These are phyloP conservation scores for Acacia melanoxylon DNA, from an alignment of 306 rosid genomes.

Conservation along the genomic window DNA sequence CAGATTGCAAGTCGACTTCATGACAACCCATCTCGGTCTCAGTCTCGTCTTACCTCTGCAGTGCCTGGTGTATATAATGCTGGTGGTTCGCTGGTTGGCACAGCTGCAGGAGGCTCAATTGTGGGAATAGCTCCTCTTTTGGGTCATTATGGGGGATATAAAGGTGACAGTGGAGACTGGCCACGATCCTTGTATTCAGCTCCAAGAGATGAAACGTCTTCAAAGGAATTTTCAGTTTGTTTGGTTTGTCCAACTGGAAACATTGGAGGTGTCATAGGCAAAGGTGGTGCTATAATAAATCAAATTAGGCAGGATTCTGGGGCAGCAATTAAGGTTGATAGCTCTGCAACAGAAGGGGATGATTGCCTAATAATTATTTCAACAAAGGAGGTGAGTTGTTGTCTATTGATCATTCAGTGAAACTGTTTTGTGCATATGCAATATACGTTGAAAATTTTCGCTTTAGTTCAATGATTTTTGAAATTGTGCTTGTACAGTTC, in stretches of 20 bases:
- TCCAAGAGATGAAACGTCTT: conserved; percentile 78
- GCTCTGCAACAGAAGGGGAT: conserved; percentile 87
- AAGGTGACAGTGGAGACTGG: conserved; percentile 83
- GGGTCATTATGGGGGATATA: conserved; percentile 84
- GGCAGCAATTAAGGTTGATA: conserved; percentile 90
- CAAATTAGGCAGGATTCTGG: conserved; percentile 97
- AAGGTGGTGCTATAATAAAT: conserved; percentile 90
- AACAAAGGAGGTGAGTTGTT: conserved; percentile 75
- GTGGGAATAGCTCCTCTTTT: conserved; percentile 79
- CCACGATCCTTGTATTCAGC: conserved; percentile 82
- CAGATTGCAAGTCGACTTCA: conserved; percentile 82
- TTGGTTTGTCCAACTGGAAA: conserved; percentile 84
- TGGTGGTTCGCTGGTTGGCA: conserved; percentile 69
- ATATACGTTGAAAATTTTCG: neutral
- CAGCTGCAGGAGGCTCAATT: conserved; percentile 65
- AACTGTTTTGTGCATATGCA: neutral
- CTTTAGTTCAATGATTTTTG: conserved; percentile 4
- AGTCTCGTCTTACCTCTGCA: conserved; percentile 74
- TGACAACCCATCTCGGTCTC: conserved; percentile 89
- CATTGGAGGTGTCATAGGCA: conserved; percentile 96
- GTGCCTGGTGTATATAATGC: conserved; percentile 50
- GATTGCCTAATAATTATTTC: conserved; percentile 84
- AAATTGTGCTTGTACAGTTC: conserved; percentile 47
- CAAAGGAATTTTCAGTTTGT: conserved; percentile 77
- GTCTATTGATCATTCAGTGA: neutral